These are phyloP conservation scores for Penicillium arizonense DNA, from an alignment of 495 filamentous ascomycete genomes.

Conservation along the genomic window DNA sequence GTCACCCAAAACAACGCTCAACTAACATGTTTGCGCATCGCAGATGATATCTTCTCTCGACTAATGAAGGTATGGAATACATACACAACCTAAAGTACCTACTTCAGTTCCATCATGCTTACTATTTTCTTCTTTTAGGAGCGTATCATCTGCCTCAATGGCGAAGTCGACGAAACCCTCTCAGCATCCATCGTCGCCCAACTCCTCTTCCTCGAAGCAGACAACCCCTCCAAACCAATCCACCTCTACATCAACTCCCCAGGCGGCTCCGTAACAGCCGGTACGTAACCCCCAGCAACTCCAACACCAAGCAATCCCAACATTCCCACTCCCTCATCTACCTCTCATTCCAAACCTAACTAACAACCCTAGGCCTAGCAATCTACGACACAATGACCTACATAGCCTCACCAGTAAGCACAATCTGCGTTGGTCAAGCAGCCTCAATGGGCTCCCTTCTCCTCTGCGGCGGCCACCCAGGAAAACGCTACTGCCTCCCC, in stretches of 20 bases:
- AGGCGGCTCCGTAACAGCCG: constrained; percentile 91
- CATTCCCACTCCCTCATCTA: not conserved
- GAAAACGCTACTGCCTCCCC: constrained; percentile 83
- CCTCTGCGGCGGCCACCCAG: constrained; percentile 80
- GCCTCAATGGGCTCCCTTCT: constrained; percentile 93
- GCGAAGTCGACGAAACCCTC: constrained; percentile 81
- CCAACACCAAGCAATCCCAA: too few relatives aligned
- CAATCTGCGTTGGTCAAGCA: constrained; percentile 92
- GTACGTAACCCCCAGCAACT: constrained; percentile 22
- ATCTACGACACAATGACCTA: constrained; percentile 99
- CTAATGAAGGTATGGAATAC: constrained; percentile 60
- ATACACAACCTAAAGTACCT: not conserved
- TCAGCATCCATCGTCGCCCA: constrained; percentile 93
- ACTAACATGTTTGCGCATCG: constrained; percentile 18
- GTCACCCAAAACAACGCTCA: constrained; percentile 6
- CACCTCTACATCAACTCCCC: constrained; percentile 98
- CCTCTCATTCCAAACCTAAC: not conserved
- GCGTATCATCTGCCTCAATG: constrained; percentile 94
- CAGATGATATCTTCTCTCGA: constrained; percentile 83
- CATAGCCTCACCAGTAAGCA: constrained; percentile 86
- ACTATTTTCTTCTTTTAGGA: constrained; percentile 49
- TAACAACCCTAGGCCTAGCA: constrained; percentile 60
- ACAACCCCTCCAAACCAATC: constrained; percentile 89
- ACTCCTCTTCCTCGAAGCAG: constrained; percentile 96
- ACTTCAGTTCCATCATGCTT: not conserved